Evolutionary conservation across 352 stramenopile species (phyloP).

Genomic region (Bremia lactucae): DNA sequence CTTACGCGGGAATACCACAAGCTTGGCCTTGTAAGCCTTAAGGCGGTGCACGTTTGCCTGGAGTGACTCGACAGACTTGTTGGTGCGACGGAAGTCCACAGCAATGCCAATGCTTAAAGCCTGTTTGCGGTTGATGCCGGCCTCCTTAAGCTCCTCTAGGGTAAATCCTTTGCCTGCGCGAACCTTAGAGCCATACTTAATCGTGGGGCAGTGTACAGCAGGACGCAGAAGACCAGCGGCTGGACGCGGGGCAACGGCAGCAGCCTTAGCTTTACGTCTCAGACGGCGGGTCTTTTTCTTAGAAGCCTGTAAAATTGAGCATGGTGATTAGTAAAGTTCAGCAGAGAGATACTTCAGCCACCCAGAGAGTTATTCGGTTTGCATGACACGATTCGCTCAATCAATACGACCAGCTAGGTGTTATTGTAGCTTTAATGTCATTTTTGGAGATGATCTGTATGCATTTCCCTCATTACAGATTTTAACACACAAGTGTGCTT

Average conservation of each 20-base stretch:
- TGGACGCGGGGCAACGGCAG: conserved; percentile 94
- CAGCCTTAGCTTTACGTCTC: conserved; percentile 94
- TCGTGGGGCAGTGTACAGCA: conserved; percentile 95
- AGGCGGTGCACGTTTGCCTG: conserved; percentile 97
- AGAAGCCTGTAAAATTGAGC: conserved; percentile 79
- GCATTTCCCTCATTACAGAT: too few relatives aligned
- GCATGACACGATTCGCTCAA: not conserved
- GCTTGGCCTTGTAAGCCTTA: conserved; percentile 98
- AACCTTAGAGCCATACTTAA: conserved; percentile 98
- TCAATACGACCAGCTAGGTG: too few relatives aligned
- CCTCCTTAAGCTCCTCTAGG: conserved; percentile 97
- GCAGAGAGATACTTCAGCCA: not conserved
- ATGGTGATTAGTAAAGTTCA: conserved; percentile 15
- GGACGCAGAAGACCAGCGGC: conserved; percentile 92
- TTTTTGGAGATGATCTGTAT: conserved; percentile 11
- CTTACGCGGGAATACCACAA: conserved; percentile 98
- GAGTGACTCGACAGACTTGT: conserved; percentile 94
- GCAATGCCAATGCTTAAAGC: conserved; percentile 96
- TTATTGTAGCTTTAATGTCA: too few relatives aligned
- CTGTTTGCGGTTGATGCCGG: conserved; percentile 92
- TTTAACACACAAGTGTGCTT: too few relatives aligned
- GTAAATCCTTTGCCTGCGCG: conserved; percentile 97
- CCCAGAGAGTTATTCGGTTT: conserved; percentile 3
- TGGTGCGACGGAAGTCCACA: conserved; percentile 96
- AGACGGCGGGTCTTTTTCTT: conserved; percentile 97